Base-by-base conservation (phyloP, 768 basidiomycete genomes). In the Pulveroboletus sp. region DNA sequence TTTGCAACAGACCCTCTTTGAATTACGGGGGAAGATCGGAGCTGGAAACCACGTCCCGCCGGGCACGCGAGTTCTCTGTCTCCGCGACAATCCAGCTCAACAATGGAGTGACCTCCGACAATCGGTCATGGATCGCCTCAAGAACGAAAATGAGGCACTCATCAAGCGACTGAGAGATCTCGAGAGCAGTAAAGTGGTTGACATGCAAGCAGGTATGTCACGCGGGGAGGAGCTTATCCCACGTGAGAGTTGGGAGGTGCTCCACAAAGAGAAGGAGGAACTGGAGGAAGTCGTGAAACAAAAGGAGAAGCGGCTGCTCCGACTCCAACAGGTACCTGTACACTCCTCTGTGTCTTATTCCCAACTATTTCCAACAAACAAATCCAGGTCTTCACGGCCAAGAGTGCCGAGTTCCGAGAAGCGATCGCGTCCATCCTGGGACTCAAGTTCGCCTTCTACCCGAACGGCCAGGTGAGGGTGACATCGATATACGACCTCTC, bases 401-500 rank as follows among this genome's bases (percentile, higher is more conserved):
- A 96, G 66, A 84, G 85, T 8, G 80, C 86, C 51, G 93, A 97
- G 62, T 95, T 98, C 73, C 81, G 89, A 35, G 90, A 94, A 63
- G 85, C 93, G 6, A 87, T 97, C 51, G 84, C 86, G 5, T 84
- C 88, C 0, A 86, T 98, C 43, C 78, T 97, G 0, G 95, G 94
- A 6, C 84, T 93, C 63, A 92, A 95, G 60, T 79, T 97, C 43
- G 84, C 86, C 1, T 96, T 97, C 64, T 89, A 89, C 62, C 89
- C 87, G 14, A 92, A 91, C 44, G 94, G 93, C 0, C 83, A 91
- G 57, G 86, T 97, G 43, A 79, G 89, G 18, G 83, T 96, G 53
- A 94, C 93, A 5, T 88, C 86, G n/a, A 78, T 90, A 58, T 97
- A 86, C 70, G 93, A 96, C 55, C 80, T 90, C 6, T 79, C 79